Evolutionary conservation across 164 flowering plant genomes (phyloP).

Genomic region (Aristolochia californica): DNA sequence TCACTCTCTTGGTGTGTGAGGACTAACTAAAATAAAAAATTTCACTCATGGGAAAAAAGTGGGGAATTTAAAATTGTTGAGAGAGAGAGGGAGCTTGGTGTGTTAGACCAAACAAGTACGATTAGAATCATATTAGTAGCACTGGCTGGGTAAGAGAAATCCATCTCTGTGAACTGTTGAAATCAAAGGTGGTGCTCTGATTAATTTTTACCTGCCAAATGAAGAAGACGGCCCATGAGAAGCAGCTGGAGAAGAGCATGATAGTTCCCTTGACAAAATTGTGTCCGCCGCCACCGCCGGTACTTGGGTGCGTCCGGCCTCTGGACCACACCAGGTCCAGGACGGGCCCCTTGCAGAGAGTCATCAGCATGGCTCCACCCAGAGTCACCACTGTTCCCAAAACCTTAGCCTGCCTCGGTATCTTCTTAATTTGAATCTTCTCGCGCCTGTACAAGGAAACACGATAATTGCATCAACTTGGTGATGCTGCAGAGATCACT

Average conservation of each 20-base stretch:
- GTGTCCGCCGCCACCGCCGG: conserved; percentile 5
- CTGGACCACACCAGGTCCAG: conserved; percentile 26
- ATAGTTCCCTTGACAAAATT: conserved; percentile 58
- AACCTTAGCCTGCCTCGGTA: conserved; percentile 61
- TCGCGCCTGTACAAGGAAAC: conserved; percentile 67
- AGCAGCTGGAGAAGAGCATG: conserved; percentile 44
- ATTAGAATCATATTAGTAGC: no score
- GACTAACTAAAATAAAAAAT: no score
- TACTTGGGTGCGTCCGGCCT: conserved; percentile 14
- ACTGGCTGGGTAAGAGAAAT: no score
- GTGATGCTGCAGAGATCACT: neutral
- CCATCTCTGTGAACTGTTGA: no score
- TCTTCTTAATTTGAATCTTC: conserved; percentile 44
- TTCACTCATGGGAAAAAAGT: no score
- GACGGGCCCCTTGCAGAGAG: conserved; percentile 78
- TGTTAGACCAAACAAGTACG: no score
- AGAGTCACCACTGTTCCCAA: conserved; percentile 59
- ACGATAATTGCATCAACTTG: no score
- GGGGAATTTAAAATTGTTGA: no score
- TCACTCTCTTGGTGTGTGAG: no score
- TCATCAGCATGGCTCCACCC: conserved; percentile 81
- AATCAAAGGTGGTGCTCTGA: no score
- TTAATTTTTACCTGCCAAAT: conserved; percentile 55
- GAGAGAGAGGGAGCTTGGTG: no score
- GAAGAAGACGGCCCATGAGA: conserved; percentile 71